phyloP scores from a whole-genome alignment of 371 early-diverging fungal species.

The Cokeromyces recurvatus region DNA sequence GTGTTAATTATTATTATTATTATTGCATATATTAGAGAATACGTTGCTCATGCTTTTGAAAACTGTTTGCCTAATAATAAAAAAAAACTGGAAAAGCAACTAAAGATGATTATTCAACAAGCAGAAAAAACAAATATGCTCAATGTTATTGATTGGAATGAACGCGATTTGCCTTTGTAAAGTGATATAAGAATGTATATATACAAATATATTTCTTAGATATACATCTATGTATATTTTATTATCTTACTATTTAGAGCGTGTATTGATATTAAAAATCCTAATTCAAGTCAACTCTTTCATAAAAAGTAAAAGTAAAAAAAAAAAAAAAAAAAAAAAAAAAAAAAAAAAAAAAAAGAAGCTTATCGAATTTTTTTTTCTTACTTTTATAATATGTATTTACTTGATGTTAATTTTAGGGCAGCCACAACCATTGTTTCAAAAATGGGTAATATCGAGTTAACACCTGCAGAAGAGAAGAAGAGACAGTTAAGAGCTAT shows the following conservation, averaged over 20 bases:
- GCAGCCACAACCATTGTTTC: neutral
- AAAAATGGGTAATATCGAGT: slow-evolving; percentile 10
- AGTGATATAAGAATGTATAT: too few species aligned
- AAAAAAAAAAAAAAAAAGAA: too few species aligned
- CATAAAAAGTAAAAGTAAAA: slow-evolving; percentile 4
- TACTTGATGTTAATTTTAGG: too few species aligned
- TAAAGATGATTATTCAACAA: slow-evolving; percentile 39
- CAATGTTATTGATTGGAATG: slow-evolving; percentile 80
- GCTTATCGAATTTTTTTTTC: too few species aligned
- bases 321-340: neutral
- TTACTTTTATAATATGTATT: too few species aligned
- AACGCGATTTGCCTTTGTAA: slow-evolving; percentile 41
- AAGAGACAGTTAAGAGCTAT: slow-evolving; percentile 15
- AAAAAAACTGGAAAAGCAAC: slow-evolving; percentile 36
- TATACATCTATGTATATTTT: neutral
- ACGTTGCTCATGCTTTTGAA: slow-evolving; percentile 46
- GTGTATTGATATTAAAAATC: slow-evolving; percentile 10
- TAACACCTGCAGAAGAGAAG: slow-evolving; percentile 12
- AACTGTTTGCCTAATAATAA: slow-evolving; percentile 34
- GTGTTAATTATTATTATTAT: too few species aligned
- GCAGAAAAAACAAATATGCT: slow-evolving; percentile 27
- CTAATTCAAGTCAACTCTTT: slow-evolving; percentile 1
- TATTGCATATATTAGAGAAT: slow-evolving; percentile 27
- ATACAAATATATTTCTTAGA: too few species aligned
- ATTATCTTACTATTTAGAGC: slow-evolving; percentile 3